A percentile compares a stretch with the other conserved stretches of the same genome.
Evolutionary conservation across 305 asterid species (phyloP).

Genomic region (Fraxinus paxiana): DNA sequence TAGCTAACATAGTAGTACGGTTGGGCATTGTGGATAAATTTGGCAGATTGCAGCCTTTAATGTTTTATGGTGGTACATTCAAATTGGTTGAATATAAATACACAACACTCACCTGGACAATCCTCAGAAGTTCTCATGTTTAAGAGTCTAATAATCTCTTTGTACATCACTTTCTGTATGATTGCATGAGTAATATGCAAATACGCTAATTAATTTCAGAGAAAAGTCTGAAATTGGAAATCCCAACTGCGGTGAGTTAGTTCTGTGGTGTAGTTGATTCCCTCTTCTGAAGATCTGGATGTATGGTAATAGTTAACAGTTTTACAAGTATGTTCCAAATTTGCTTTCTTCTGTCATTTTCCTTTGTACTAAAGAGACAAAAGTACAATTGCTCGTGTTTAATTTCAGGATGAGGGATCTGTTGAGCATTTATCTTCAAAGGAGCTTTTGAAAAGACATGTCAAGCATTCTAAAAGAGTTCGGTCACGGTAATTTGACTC

Average conservation of each 20-base stretch:
- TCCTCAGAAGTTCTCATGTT: not conserved
- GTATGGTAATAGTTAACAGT: not conserved
- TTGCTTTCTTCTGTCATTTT: not conserved
- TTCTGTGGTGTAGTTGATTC: not conserved
- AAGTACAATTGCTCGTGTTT: conserved; percentile 20
- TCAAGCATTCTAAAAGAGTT: conserved; percentile 82
- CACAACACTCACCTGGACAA: not conserved
- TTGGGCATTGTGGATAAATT: not conserved
- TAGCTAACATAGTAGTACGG: not conserved
- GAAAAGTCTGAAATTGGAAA: not conserved
- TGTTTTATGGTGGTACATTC: not conserved
- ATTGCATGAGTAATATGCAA: not conserved
- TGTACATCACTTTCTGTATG: not conserved
- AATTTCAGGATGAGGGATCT: conserved; percentile 59
- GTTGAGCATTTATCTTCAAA: conserved; percentile 53
- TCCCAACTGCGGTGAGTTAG: not conserved
- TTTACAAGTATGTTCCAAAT: not conserved
- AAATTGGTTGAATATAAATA: not conserved
- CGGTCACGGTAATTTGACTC: conserved; percentile 58
- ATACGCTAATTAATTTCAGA: not conserved
- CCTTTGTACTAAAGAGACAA: not conserved
- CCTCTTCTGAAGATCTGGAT: not conserved
- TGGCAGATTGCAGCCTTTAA: not conserved
- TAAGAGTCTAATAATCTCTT: not conserved
- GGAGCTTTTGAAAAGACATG: conserved; percentile 73